Base-by-base conservation (phyloP, 805 yeast species). In the Ogataea nonfermentans region DNA sequence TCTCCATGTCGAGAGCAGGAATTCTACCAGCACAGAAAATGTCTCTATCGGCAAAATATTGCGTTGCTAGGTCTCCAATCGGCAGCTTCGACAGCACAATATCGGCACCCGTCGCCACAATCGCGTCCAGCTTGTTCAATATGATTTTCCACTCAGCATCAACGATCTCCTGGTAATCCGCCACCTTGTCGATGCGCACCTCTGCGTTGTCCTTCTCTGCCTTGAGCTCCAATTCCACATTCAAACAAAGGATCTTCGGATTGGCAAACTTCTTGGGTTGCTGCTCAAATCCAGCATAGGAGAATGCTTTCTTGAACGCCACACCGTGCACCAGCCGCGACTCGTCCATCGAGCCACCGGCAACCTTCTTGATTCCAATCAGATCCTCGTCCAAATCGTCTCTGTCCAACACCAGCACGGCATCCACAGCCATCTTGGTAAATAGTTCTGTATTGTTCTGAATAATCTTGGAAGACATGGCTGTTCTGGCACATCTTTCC, bases 61-160 rank as follows among this genome's bases (percentile, higher is more conserved):
- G 99, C 7, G 99, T 93, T n/a, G 99, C 99, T 61, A 93, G 74
- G 66, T 93, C 99, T 49, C 99, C 99, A 59, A 93, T 93, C 40
- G 99, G 99, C 55, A 93, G 73, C 62, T 89, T 89, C 12, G 97
- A 90, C 46, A 93, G 76, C 29, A 93, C 96, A 41, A 93, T 87
- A 58, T 87, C 81, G 24, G 96, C 96, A 17, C 98, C 98, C 3
- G 95, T 74, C 17, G 72, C 74, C 53, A 79, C 82, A 49, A 93
- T 84, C 37, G 87, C 82, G 56, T 86, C 84, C 51, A 93, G 75
- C 67, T 93, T 93, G 59, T 83, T 76, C 55, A 85, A 73, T 50
- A 93, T 93, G 51, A 93, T 84, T 62, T 86, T 79, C 98, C 99
- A 93, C 66, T 93, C 99, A n/a, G 99, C 99, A 65, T 93, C 98